These are phyloP conservation scores for Tolypocladium amazonense DNA, from an alignment of 2,329 filamentous ascomycete genomes.

Conservation along the genomic window DNA sequence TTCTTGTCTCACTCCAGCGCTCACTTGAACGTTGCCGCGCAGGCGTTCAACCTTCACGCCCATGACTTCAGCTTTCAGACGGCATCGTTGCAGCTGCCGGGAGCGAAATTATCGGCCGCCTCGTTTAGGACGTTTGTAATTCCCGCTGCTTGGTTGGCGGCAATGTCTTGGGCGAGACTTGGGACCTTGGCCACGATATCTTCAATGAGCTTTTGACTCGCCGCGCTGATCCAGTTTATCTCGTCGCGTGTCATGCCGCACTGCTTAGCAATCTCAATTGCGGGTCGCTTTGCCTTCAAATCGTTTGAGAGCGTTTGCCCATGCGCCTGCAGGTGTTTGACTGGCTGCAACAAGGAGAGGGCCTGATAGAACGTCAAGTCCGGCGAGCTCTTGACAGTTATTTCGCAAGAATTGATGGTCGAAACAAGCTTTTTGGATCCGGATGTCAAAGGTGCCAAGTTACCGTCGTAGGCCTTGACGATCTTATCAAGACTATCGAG, in stretches of 20 bases:
- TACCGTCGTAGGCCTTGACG: background rate
- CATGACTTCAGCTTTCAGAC: background rate
- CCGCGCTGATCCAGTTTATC: background rate
- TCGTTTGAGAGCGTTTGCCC: background rate
- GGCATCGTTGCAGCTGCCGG: background rate
- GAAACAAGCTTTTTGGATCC: background rate
- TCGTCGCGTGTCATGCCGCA: background rate
- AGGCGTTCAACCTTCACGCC: background rate
- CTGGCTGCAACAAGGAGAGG: background rate
- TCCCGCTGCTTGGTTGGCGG: background rate
- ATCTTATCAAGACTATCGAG: background rate
- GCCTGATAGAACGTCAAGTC: background rate
- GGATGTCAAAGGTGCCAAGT: background rate
- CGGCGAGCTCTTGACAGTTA: background rate
- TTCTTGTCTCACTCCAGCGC: background rate
- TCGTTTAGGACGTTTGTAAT: background rate
- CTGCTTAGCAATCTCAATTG: background rate
- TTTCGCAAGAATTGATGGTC: background rate
- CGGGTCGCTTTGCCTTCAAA: background rate
- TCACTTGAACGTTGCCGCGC: background rate
- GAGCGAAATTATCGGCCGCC: background rate
- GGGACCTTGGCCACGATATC: conserved; percentile 1
- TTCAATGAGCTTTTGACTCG: background rate
- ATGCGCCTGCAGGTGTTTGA: background rate
- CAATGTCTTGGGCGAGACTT: background rate